Evolutionary conservation across 768 basidiomycete species (phyloP), one percentile per base, ranked within the genome.

Genomic region (Pleurotus platypus): DNA sequence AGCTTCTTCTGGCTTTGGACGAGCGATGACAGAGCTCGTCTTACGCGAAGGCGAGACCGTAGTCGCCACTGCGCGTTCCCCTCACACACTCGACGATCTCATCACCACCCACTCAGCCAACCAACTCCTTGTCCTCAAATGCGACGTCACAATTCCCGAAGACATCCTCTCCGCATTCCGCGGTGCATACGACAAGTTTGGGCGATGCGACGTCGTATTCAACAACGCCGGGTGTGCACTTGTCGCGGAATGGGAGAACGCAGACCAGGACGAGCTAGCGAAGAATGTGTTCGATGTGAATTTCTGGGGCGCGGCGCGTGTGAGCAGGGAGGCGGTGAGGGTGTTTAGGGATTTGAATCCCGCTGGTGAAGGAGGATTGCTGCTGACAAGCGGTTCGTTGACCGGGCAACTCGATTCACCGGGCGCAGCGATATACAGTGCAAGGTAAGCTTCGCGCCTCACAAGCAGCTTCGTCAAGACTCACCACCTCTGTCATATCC

Each of bases 61-160:
- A 45, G 67, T 74, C 50, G 78, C 78, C 15, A 75, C 75, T 11
- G 61, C 74, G 39, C 70, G 75, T 46, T 65, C 62, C 53, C 76
- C 75, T 4, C 64, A 60, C 5, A 61, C 51, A 1, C 65, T 78
- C 45, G 55, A 60, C 16, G 66, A 68, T 45, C 72, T 78, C 24
- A 46, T 60, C 6, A 49, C 60, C 0, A 56, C 60, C 20, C 72
- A 74, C 57, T 38, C 69, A 7, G 5, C 64, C n/a, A 57, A 66
- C 1, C 68, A 60, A 48, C 70, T 78, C 6, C 64, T 77, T 46
- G 55, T 73, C 47, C 53, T 76, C 49, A 63, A 65, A 37, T 63
- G 75, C 45, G 75, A 79, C 50, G 75, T 79, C 24, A 70, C 63
- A n/a, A 56, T 64, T 22, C 61, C 59, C 1, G 58, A 60, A 16